Base-by-base conservation (phyloP, 1,284 basidiomycete genomes). In the Boletus calvinii region DNA sequence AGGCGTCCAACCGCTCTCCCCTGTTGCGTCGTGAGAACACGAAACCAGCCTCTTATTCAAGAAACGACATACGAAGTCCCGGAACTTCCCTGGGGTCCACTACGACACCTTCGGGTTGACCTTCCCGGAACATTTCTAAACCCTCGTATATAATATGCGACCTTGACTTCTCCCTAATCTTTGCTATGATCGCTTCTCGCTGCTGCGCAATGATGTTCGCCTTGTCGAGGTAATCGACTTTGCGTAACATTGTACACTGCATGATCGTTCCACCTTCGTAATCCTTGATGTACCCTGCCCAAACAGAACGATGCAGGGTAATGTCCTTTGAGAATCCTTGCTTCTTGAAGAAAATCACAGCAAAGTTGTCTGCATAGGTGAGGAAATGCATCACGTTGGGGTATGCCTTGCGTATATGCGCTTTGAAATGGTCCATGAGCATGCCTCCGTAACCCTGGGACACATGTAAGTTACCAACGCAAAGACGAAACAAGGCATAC, bases 211-310 rank as follows among this genome's bases (percentile, higher is more conserved):
- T 76, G 62, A 92, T 85, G 52, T 85, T 85, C 46, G 83, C 80
- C 53, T 93, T 93, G 60, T 91, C 79, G 56, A 97, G 77, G 65
- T 99, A 99, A 65, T 94, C 85, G 58, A 99, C 85, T 62, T 92
- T 90, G 22, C 83, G 86, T 18, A 99, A 74, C 91, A 99, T 91
- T 4, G 88, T 90, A 67, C 97, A 99, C 72, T 97, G 94, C 96
- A 99, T 98, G 74, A 99, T 92, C 41, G 97, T 99, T n/a, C 94
- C 96, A 43, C 97, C 97, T 69, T 99, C 97, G 71, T 99, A 99
- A 70, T 99, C 97, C 72, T 99, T 99, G 84, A 99, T 99, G 71
- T 99, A 99, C 1, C 96, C 97, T 1, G 96, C 95, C 97, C 97
- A 99, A 4, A 90, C 79, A 2, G 92, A 86, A 36, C 95, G 84